A percentile compares a stretch with the other conserved stretches of the same genome.
Conservation (phyloP, 202 grass and related monocot genomes). For the Schoenoplectus triqueter region DNA sequence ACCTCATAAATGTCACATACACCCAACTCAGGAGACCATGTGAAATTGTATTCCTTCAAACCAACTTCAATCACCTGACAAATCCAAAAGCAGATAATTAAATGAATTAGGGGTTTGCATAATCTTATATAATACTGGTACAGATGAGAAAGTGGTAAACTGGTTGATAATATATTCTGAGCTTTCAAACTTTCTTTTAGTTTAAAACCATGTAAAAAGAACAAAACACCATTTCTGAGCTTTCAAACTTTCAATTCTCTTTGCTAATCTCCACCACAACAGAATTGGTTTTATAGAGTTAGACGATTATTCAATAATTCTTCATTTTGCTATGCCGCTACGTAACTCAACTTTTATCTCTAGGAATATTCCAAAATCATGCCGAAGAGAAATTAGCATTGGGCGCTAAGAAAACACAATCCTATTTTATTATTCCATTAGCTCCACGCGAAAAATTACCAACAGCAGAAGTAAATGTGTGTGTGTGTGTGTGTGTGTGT, state of each 20-base stretch:
- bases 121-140: not conserved
- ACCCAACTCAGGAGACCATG: slow-evolving; percentile 66
- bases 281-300: not conserved
- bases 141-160: not conserved
- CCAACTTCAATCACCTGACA: slow-evolving; percentile 84
- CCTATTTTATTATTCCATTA: not conserved
- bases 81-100: slow-evolving; percentile 31
- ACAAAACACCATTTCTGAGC: not conserved
- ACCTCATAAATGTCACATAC: slow-evolving; percentile 99
- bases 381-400: not conserved
- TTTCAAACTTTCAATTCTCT: not conserved
- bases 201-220: not conserved
- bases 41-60: slow-evolving; percentile 89
- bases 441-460: not conserved
- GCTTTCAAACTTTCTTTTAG: not conserved
- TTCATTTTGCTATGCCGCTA: not conserved
- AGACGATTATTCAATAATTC: slow-evolving; percentile 3
- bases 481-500: not conserved
- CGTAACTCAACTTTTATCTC: not conserved
- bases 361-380: slow-evolving; percentile 15
- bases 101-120: slow-evolving; percentile 16
- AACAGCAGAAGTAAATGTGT: slow-evolving; percentile 17
- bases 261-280: not conserved
- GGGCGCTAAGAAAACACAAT: not conserved
- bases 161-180: not conserved